A percentile compares a stretch with the other conserved stretches of the same genome.
Evolutionary conservation across 176 grass and related monocot genomes (phyloP).

Genomic region (Canna indica): DNA sequence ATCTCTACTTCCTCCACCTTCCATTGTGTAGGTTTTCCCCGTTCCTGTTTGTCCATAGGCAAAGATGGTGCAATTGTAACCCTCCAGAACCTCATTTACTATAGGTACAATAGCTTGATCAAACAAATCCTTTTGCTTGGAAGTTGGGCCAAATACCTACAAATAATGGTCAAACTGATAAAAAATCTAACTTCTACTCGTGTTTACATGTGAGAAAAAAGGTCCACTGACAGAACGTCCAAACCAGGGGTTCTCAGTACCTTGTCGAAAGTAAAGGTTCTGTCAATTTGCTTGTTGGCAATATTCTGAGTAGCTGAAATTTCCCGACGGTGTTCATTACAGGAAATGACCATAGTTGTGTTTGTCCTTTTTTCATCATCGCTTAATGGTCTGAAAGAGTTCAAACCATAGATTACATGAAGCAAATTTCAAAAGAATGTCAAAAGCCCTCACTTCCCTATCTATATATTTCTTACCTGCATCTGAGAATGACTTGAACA

Average conservation of each 20-base stretch:
- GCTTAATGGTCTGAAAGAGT: slow-evolving; percentile 44
- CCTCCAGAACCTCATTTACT: slow-evolving; percentile 74
- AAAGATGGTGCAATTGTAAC: slow-evolving; percentile 89
- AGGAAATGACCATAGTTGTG: slow-evolving; percentile 48
- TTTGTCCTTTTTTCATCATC: slow-evolving; percentile 42
- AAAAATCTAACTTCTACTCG: neutral
- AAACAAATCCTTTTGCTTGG: slow-evolving; percentile 67
- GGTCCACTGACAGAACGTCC: neutral
- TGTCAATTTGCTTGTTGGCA: slow-evolving; percentile 66
- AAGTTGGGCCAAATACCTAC: slow-evolving; percentile 71
- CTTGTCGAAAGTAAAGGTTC: slow-evolving; percentile 73
- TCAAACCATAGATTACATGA: slow-evolving; percentile 1
- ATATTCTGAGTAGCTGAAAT: slow-evolving; percentile 49
- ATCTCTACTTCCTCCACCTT: slow-evolving; percentile 56
- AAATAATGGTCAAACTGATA: slow-evolving; percentile 2
- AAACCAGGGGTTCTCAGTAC: slow-evolving; percentile 19
- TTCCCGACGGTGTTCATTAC: slow-evolving; percentile 57
- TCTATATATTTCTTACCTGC: slow-evolving; percentile 51
- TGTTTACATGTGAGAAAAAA: neutral
- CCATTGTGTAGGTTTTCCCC: slow-evolving; percentile 90
- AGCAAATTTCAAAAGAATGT: neutral
- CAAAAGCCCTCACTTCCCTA: neutral
- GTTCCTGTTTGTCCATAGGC: slow-evolving; percentile 86
- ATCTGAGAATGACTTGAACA: slow-evolving; percentile 79
- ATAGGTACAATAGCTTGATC: slow-evolving; percentile 71